Evolutionary conservation across 352 stramenopile species (phyloP).

Genomic region (Saprolegnia parasitica): DNA sequence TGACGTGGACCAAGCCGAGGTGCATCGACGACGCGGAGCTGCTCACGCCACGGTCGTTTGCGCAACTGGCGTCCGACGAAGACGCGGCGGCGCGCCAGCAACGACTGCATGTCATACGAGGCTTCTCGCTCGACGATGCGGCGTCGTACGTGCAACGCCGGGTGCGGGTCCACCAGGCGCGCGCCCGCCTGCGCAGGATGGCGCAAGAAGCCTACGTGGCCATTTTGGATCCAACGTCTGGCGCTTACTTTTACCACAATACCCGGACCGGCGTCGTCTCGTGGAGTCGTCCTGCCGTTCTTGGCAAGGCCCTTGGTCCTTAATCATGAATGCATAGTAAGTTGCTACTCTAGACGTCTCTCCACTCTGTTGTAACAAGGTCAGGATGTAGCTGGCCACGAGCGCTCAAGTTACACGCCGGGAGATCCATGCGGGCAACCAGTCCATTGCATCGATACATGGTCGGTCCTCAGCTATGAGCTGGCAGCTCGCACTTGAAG

Average conservation of each 20-base stretch:
- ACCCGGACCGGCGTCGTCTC: conserved; percentile 59
- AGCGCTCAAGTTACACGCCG: too few relatives aligned
- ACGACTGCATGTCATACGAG: not conserved
- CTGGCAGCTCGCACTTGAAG: too few relatives aligned
- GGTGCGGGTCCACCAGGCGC: conserved; percentile 45
- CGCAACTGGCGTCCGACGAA: conserved; percentile 21
- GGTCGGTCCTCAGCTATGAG: too few relatives aligned
- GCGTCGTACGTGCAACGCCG: conserved; percentile 53
- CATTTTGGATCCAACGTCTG: conserved; percentile 53
- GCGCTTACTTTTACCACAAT: conserved; percentile 75
- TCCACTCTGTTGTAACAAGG: conserved; percentile 31
- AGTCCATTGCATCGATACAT: too few relatives aligned
- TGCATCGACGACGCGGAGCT: conserved; percentile 66
- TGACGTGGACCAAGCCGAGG: conserved; percentile 61
- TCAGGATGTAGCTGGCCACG: too few relatives aligned
- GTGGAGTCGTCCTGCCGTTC: conserved; percentile 59
- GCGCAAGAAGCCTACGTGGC: conserved; percentile 57
- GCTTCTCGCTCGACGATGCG: conserved; percentile 34
- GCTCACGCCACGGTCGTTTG: conserved; percentile 45
- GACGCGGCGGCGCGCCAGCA: conserved; percentile 15
- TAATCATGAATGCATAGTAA: not conserved
- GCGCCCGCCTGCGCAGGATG: conserved; percentile 41
- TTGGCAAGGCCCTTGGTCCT: conserved; percentile 26
- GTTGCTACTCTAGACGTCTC: conserved; percentile 32
- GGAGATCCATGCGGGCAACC: too few relatives aligned